These are phyloP conservation scores for Pulicaria dysenterica DNA, from an alignment of 129 eudicot species.

Conservation along the genomic window DNA sequence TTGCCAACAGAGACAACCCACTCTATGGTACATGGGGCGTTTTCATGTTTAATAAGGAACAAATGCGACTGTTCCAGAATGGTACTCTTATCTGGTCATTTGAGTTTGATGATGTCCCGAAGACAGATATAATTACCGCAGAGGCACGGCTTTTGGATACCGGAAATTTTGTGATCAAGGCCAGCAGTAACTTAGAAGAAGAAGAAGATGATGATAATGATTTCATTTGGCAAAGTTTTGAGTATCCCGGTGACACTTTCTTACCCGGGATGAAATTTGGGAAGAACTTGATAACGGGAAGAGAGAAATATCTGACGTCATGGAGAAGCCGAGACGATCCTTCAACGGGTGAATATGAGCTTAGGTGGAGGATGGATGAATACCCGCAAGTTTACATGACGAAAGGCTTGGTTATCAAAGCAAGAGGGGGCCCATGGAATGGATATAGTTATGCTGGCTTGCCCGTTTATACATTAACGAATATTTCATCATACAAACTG, in stretches of 20 bases:
- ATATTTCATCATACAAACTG: neutral
- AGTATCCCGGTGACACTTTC: constrained; percentile 53
- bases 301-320: constrained; percentile 40
- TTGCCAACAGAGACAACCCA: constrained; percentile 59
- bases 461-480: constrained; percentile 23
- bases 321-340: constrained; percentile 62
- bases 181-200: neutral
- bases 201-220: neutral
- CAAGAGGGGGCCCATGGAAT: constrained; percentile 57
- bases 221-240: constrained; percentile 71
- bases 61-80: constrained; percentile 38
- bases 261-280: constrained; percentile 59
- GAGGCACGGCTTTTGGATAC: constrained; percentile 55
- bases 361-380: constrained; percentile 45
- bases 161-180: constrained; percentile 54
- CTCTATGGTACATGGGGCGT: constrained; percentile 38
- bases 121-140: constrained; percentile 19
- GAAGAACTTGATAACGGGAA: constrained; percentile 30
- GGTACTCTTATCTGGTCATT: constrained; percentile 51
- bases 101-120: neutral
- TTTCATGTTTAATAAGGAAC: constrained; percentile 26
- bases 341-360: constrained; percentile 48
- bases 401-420: neutral
- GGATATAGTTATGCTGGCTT: constrained; percentile 49
- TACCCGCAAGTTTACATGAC: constrained; percentile 46